Evolutionary conservation across 2,329 filamentous ascomycete species (phyloP), one percentile per base, ranked within the genome.

Genomic region (Paracamarosporium sp.): DNA sequence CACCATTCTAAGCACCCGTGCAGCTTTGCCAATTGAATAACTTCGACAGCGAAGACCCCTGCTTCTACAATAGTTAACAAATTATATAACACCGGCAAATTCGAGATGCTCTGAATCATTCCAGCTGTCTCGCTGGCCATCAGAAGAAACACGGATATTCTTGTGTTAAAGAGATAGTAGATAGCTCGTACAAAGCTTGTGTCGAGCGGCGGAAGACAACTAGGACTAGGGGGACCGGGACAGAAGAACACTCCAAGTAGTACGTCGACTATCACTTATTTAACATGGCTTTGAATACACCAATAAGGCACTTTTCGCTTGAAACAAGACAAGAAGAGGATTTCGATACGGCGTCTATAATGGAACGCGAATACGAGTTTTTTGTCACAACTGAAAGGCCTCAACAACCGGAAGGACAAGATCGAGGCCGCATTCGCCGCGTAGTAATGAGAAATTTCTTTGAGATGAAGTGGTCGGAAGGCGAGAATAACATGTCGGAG

Each of bases 401-500:
- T 28, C 59, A 66, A 35, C 68, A 68, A 44, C 64, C 60, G 13
- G 63, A 65, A 3, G 66, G 67, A 6, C 47, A 48, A 4, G 62
- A 66, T 43, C 53, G 67, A 35, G 62, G 57, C 25, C 61, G 53
- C 27, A 71, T 71, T n/a, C 67, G 66, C 5, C 63, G 66, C 6
- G 36, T 68, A 15, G 68, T 72, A 2, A 72, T 71, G 69, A 63
- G 61, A 17, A 70, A 72, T 41, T 68, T 70, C 59, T 69, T 71
- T 38, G 65, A 70, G 3, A 60, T 46, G 1, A 66, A 66, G 53
- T 55, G 46, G 28, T 35, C 59, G 30, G 43, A 33, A 4, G 50
- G 51, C 1, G 50, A 38, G 24, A 55, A 27, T 11, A 57, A 56
- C 24, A 40, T 55, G 12, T 61, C 63, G n/a, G 63, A 66, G 35